Base-by-base conservation (phyloP, 805 yeast species). In the Schizosaccharomyces lindneri region DNA sequence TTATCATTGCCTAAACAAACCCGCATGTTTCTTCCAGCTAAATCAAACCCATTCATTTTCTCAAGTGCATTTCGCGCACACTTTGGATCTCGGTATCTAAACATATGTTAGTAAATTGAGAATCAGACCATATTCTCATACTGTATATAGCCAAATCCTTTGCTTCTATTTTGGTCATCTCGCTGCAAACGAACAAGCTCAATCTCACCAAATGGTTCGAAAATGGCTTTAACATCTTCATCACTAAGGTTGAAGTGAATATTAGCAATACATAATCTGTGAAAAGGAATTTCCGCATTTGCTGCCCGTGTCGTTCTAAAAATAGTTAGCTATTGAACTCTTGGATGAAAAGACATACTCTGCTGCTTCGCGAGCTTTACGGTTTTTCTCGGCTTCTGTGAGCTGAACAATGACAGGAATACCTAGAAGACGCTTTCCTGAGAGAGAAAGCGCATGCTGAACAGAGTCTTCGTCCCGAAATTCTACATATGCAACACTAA, bases 171-270 rank as follows among this genome's bases (percentile, higher is more conserved):
- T 3, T 94, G 93, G 0, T 87, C 84, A 67, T 88, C 95, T 60
- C 85, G 72, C 4, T 95, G 95, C 67, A 88, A 76, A 69, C 85
- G 93, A 1, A 87, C 94, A 71, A 85, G 94, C 65, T 81, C 85
- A 39, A 88, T 73, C 15, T 75, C 73, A 17, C 97, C 97, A 69
- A 74, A 88, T 2, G 77, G 71, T 27, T 76, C 67, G 67, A 89
- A 87, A n/a, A 87, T 73, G 21, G 77, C 72, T 55, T 74, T 73
- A 70, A 87, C 83, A 62, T 88, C 95, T 4, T 79, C 78, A 62
- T 88, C 96, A 0, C 83, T 78, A 68, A 70, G 62, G 11, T 65
- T 67, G 62, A 68, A 70, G 62, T 67, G 66, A 41, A 71, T 62
- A 61, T 71, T 71, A 29, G 71, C 70, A 24, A 70, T 69, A 61